Evolutionary conservation across 2,329 filamentous ascomycete genomes (phyloP).

Genomic region (Colletotrichum karsti): DNA sequence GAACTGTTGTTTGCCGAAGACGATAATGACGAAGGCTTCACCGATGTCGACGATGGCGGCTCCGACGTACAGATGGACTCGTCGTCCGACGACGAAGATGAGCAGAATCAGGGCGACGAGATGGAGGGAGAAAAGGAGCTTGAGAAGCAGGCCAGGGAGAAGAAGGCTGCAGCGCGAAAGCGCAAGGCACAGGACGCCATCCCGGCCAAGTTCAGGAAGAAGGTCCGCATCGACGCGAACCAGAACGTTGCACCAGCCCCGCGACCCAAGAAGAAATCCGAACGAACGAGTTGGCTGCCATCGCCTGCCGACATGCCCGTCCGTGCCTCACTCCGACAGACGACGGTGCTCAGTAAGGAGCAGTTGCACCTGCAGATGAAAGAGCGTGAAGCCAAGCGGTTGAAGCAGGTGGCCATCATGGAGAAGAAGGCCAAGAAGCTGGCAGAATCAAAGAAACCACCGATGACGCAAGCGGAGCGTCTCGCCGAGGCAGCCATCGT

Average conservation of each 20-base stretch:
- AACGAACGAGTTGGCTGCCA: slow-evolving; percentile 67
- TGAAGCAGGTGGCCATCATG: slow-evolving; percentile 75
- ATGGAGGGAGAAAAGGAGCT: slow-evolving; percentile 89
- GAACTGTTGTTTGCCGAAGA: slow-evolving; percentile 80
- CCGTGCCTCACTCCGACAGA: slow-evolving; percentile 65
- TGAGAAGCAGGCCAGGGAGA: slow-evolving; percentile 77
- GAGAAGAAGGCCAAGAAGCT: slow-evolving; percentile 74
- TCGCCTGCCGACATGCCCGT: slow-evolving; percentile 63
- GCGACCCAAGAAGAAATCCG: slow-evolving; percentile 67
- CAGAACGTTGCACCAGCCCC: slow-evolving; percentile 49
- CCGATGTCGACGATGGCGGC: slow-evolving; percentile 70
- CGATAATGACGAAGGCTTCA: slow-evolving; percentile 74
- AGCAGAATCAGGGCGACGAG: slow-evolving; percentile 73
- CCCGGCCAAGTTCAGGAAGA: slow-evolving; percentile 76
- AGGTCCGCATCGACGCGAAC: slow-evolving; percentile 72
- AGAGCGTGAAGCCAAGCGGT: slow-evolving; percentile 74
- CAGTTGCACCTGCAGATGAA: slow-evolving; percentile 76
- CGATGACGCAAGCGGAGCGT: slow-evolving; percentile 87
- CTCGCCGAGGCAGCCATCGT: slow-evolving; percentile 83
- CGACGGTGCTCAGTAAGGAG: slow-evolving; percentile 67
- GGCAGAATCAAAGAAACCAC: slow-evolving; percentile 78
- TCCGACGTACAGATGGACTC: slow-evolving; percentile 89
- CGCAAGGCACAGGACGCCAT: slow-evolving; percentile 82
- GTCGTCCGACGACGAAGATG: slow-evolving; percentile 84
- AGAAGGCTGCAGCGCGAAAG: slow-evolving; percentile 75